Conservation (phyloP, 2,329 filamentous ascomycete species). For the Ceratocystis huliohia region DNA sequence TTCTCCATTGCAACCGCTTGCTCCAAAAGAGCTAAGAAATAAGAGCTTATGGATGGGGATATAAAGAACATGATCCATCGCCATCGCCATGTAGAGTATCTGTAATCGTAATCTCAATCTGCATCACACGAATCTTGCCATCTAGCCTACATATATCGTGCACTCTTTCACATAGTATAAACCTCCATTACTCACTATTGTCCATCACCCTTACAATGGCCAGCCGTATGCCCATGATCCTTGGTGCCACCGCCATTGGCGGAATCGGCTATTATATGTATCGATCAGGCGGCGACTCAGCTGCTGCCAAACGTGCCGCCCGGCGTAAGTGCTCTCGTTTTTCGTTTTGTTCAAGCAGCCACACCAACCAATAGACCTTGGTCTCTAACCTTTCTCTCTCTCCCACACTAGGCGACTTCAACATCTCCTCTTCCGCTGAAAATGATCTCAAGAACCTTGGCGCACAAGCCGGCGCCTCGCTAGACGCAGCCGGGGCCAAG, state of each 20-base stretch:
- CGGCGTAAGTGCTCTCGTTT: conserved; percentile 49
- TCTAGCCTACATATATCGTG: not conserved
- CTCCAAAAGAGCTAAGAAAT: not conserved
- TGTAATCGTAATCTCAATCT: not conserved
- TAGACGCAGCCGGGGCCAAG: conserved; percentile 50
- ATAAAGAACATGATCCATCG: not conserved
- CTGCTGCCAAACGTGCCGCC: conserved; percentile 48
- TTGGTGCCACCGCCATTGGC: conserved; percentile 52
- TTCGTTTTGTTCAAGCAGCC: too few relatives aligned
- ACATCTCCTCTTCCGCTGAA: conserved; percentile 54
- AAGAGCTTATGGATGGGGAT: not conserved
- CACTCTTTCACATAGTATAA: not conserved
- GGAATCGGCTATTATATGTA: conserved; percentile 86
- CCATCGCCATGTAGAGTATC: not conserved
- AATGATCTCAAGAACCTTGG: conserved; percentile 43
- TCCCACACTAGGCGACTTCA: conserved; percentile 55
- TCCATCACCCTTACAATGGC: conserved; percentile 31
- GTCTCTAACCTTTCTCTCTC: not conserved
- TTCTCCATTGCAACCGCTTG: not conserved
- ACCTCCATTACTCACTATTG: not conserved
- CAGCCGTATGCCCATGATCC: conserved; percentile 34
- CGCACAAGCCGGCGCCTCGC: conserved; percentile 44
- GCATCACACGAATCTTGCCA: not conserved
- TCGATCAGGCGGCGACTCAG: conserved; percentile 65
- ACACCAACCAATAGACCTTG: not conserved